Conservation (phyloP, 805 yeast genomes). For the Teunomyces tritomae region DNA sequence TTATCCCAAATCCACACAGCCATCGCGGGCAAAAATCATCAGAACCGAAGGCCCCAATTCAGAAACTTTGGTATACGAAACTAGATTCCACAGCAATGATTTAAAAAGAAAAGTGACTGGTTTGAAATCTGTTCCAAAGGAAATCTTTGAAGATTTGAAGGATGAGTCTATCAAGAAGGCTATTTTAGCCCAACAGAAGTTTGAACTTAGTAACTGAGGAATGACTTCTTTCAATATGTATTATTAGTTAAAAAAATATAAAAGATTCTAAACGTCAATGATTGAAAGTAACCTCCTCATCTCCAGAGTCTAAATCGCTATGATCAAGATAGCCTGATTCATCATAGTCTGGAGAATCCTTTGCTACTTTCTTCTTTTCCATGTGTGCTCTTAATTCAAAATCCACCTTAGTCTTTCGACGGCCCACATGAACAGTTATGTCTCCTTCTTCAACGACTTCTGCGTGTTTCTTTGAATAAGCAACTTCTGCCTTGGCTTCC, state of each 20-base stretch:
- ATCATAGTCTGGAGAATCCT: slow-evolving; percentile 13
- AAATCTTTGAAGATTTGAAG: slow-evolving; percentile 51
- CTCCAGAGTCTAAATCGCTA: slow-evolving; percentile 15
- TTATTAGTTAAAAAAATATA: slow-evolving; percentile 2
- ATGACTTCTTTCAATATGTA: slow-evolving; percentile 7
- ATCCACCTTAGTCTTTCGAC: slow-evolving; percentile 45
- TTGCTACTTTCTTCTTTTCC: slow-evolving; percentile 30
- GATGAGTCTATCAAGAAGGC: slow-evolving; percentile 56
- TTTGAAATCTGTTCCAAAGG: slow-evolving; percentile 53
- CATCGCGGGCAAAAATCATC: slow-evolving; percentile 40
- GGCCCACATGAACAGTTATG: slow-evolving; percentile 45
- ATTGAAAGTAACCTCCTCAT: slow-evolving; percentile 13
- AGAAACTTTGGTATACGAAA: slow-evolving; percentile 44
- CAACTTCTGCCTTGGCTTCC: slow-evolving; percentile 48
- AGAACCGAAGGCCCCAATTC: slow-evolving; percentile 22
- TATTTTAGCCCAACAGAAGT: slow-evolving; percentile 57
- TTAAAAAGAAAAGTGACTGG: slow-evolving; percentile 62
- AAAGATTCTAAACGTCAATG: background rate
- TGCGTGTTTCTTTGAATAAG: slow-evolving; percentile 44
- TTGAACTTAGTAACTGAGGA: slow-evolving; percentile 33
- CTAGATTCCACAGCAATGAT: slow-evolving; percentile 41
- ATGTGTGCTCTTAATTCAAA: slow-evolving; percentile 45
- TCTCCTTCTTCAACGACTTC: slow-evolving; percentile 49
- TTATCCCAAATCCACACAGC: slow-evolving; percentile 74
- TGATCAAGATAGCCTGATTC: slow-evolving; percentile 11